Conservation (phyloP, 148 eudicot genomes). For the Chenopodium formosanum region DNA sequence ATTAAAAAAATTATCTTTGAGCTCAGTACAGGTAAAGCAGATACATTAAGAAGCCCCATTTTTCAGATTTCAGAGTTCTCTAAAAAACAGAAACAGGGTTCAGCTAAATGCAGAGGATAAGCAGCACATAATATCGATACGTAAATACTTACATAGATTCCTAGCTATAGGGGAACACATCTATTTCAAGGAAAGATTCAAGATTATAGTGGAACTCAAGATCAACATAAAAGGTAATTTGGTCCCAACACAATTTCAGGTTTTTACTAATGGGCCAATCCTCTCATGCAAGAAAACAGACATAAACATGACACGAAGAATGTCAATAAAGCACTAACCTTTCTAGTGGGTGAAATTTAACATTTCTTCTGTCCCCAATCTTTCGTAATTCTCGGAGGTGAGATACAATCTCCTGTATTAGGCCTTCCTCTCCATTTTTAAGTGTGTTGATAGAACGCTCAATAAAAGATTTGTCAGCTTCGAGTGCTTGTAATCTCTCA, state of each 20-base stretch:
- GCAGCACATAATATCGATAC: neutral
- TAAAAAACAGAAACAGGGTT: neutral
- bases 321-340: conserved; percentile 20
- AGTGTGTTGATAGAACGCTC: conserved; percentile 42
- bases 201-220: neutral
- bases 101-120: neutral
- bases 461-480: conserved; percentile 43
- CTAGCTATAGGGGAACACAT: neutral
- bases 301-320: neutral
- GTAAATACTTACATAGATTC: neutral
- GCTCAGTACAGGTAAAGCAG: no score
- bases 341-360: conserved; percentile 3
- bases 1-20: no score
- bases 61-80: neutral
- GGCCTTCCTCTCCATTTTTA: conserved; percentile 40
- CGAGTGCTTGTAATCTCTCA: conserved; percentile 49
- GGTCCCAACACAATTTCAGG: neutral
- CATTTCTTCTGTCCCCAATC: conserved; percentile 39
- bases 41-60: neutral
- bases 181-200: neutral
- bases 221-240: no score
- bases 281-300: neutral
- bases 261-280: neutral
- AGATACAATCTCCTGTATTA: conserved; percentile 49
- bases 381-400: conserved; percentile 43